Percentiles rank a stretch among this genome's conserved stretches.
Conservation (phyloP, 1,284 basidiomycete genomes). For the Cutaneotrichosporon cutaneum region DNA sequence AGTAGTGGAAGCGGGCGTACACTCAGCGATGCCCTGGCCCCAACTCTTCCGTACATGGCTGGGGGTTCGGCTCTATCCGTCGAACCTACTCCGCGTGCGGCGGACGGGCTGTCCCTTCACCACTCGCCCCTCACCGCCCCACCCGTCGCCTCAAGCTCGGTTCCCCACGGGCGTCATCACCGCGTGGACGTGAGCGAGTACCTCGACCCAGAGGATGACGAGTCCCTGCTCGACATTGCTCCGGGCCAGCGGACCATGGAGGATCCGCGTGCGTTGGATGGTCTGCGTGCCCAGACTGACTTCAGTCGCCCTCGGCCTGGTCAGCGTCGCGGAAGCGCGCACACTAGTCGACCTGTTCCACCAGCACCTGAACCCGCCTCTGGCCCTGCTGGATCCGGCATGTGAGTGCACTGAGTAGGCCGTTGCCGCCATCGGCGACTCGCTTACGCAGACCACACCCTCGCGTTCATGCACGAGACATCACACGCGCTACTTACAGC, state of each 20-base stretch:
- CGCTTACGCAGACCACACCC: not conserved
- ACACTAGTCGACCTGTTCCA: conserved; percentile 3
- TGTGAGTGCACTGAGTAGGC: not conserved
- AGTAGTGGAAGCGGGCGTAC: too few species aligned
- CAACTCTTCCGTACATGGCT: too few species aligned
- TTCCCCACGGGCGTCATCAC: not conserved
- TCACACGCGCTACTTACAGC: not conserved
- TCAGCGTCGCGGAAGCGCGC: not conserved
- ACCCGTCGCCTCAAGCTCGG: not conserved
- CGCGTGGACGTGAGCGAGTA: conserved; percentile 1
- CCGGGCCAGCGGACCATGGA: not conserved
- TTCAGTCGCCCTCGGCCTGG: not conserved
- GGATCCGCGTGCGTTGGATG: not conserved
- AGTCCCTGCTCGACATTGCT: not conserved
- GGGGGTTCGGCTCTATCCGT: too few species aligned
- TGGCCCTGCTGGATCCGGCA: not conserved
- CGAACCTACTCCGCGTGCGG: too few species aligned
- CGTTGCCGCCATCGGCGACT: not conserved
- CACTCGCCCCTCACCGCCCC: not conserved
- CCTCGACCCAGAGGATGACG: not conserved
- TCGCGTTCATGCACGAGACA: not conserved
- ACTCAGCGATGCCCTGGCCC: not conserved
- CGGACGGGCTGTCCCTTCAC: not conserved
- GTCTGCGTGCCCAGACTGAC: not conserved
- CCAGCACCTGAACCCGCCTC: not conserved